A percentile compares a stretch with the other conserved stretches of the same genome.
These are phyloP conservation scores for Flaveria bidentis DNA, from an alignment of 129 eudicot species.

Conservation along the genomic window DNA sequence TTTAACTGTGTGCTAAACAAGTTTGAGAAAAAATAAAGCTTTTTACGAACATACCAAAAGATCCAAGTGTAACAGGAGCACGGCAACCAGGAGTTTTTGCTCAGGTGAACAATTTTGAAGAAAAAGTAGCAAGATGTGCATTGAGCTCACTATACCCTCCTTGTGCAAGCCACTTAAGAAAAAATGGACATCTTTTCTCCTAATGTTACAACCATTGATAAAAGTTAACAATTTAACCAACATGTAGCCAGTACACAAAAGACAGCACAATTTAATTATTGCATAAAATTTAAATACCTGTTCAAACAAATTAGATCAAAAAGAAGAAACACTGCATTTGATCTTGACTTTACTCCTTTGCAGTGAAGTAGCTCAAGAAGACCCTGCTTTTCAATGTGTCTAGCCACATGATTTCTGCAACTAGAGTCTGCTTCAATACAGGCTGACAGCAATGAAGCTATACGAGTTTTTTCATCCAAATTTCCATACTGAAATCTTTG, in stretches of 20 bases:
- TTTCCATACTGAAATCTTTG: slow-evolving; percentile 54
- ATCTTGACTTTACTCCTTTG: slow-evolving; percentile 45
- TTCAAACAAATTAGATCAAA: slow-evolving; percentile 63
- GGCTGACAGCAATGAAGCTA: slow-evolving; percentile 48
- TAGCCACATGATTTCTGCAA: slow-evolving; percentile 55
- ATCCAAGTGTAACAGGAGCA: slow-evolving; percentile 60
- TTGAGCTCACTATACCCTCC: slow-evolving; percentile 48
- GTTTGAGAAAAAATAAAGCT: background rate
- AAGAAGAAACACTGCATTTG: slow-evolving; percentile 59
- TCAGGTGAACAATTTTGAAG: slow-evolving; percentile 56
- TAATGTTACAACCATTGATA: slow-evolving; percentile 33
- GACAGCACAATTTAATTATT: background rate
- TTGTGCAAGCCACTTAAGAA: slow-evolving; percentile 54
- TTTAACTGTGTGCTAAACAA: background rate
- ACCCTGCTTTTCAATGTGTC: slow-evolving; percentile 45
- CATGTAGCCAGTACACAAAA: background rate
- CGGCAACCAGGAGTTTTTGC: slow-evolving; percentile 60
- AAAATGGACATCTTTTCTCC: slow-evolving; percentile 55
- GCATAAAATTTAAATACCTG: slow-evolving; percentile 43
- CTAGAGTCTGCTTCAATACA: slow-evolving; percentile 65
- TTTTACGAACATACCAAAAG: slow-evolving; percentile 58
- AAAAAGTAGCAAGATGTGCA: slow-evolving; percentile 54
- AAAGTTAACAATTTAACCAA: slow-evolving; percentile 8
- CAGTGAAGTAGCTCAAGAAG: slow-evolving; percentile 54
- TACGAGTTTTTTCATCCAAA: slow-evolving; percentile 50